Conservation (phyloP, 768 basidiomycete species). For the Rossbeevera mucosa region DNA sequence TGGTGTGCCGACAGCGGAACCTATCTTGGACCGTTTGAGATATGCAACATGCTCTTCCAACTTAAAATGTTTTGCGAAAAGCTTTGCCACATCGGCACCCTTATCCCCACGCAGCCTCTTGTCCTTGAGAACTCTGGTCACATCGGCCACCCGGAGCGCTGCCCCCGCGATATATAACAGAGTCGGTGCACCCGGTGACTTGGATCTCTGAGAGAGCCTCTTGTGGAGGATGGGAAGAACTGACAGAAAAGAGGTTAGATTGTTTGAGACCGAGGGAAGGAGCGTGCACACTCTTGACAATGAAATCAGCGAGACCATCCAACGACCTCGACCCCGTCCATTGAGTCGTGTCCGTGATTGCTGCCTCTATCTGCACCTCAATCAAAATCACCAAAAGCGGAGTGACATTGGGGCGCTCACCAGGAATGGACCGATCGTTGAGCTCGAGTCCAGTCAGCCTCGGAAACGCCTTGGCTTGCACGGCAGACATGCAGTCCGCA, state of each 20-base stretch:
- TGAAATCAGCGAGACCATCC: slow-evolving; percentile 70
- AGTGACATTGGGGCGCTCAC: slow-evolving; percentile 40
- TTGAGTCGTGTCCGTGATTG: slow-evolving; percentile 69
- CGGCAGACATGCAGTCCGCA: slow-evolving; percentile 56
- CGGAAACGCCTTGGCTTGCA: slow-evolving; percentile 67
- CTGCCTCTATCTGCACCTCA: slow-evolving; percentile 58
- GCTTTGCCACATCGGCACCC: slow-evolving; percentile 88
- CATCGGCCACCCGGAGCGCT: slow-evolving; percentile 89
- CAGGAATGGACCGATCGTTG: slow-evolving; percentile 70
- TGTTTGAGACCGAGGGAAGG: neutral
- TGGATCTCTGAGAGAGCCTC: slow-evolving; percentile 71
- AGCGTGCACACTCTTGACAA: slow-evolving; percentile 54
- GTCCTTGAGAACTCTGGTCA: slow-evolving; percentile 69
- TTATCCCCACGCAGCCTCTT: slow-evolving; percentile 71
- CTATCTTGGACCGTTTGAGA: slow-evolving; percentile 80
- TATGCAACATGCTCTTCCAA: slow-evolving; percentile 81
- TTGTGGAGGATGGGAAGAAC: slow-evolving; percentile 64
- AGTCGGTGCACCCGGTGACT: slow-evolving; percentile 79
- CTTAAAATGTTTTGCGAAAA: slow-evolving; percentile 95
- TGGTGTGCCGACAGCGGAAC: slow-evolving; percentile 88
- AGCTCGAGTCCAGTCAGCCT: slow-evolving; percentile 75
- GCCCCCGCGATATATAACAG: slow-evolving; percentile 81
- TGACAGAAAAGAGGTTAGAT: slow-evolving; percentile 21
- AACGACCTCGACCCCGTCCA: slow-evolving; percentile 72
- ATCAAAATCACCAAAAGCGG: slow-evolving; percentile 34